phyloP scores from a whole-genome alignment of 805 yeast genomes.

The Wickerhamomyces subpelliculosus region DNA sequence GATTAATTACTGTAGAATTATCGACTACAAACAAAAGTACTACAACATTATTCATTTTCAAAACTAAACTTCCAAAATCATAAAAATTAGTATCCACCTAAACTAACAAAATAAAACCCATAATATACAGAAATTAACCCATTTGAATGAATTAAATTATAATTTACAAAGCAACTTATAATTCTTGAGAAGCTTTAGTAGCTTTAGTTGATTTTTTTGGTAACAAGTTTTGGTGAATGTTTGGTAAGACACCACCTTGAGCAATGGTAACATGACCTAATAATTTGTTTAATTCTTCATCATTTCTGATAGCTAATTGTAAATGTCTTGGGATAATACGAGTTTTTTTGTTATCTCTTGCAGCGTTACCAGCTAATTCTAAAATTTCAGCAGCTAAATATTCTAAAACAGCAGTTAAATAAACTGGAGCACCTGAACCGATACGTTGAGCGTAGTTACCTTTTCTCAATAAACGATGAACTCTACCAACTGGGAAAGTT shows the following conservation, averaged over 20 bases:
- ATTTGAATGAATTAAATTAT: conserved; percentile 1
- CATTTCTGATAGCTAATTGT: conserved; percentile 97
- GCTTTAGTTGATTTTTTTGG: conserved; percentile 63
- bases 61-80: not conserved
- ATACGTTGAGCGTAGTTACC: conserved; percentile 98
- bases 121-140: conserved; percentile 18
- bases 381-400: conserved; percentile 96
- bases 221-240: conserved; percentile 90
- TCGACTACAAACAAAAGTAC: no score
- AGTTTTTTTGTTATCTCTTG: conserved; percentile 98
- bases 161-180: conserved; percentile 24
- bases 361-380: conserved; percentile 99
- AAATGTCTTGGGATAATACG: conserved; percentile 98
- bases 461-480: conserved; percentile 92
- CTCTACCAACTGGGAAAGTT: conserved; percentile 99
- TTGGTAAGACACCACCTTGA: conserved; percentile 99
- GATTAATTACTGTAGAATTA: no score
- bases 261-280: conserved; percentile 93
- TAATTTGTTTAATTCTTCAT: conserved; percentile 95
- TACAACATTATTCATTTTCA: not conserved
- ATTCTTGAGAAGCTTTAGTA: conserved; percentile 60
- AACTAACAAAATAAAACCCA: conserved; percentile 15
- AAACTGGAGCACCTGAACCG: conserved; percentile 99
- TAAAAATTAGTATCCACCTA: conserved; percentile 16
- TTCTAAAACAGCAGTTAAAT: conserved; percentile 94